These are phyloP conservation scores for Volvox reticuliferus DNA, from an alignment of 139 green algal species.

Conservation along the genomic window DNA sequence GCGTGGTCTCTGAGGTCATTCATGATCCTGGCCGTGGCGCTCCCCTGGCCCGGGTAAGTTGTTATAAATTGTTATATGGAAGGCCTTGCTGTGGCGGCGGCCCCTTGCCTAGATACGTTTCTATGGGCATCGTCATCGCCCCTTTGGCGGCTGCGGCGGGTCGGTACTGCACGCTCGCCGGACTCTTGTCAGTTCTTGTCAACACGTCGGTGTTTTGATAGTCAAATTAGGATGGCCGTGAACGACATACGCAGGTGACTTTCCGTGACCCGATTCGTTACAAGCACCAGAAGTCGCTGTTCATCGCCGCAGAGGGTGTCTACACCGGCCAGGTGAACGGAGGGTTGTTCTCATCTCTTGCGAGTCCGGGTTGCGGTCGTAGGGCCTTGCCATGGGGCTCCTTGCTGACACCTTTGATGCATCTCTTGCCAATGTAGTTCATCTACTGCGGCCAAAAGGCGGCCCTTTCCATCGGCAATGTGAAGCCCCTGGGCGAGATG, in stretches of 20 bases:
- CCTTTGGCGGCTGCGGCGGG: conserved; percentile 41
- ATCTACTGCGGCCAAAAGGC: conserved; percentile 98
- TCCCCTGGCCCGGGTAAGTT: conserved; percentile 91
- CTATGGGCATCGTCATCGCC: not conserved
- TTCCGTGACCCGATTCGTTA: conserved; percentile 96
- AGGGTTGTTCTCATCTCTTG: not conserved
- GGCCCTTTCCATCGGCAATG: conserved; percentile 95
- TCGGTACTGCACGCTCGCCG: not conserved
- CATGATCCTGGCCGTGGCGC: conserved; percentile 97
- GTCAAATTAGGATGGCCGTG: not conserved
- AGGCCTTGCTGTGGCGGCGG: too few species aligned
- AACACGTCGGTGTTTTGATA: not conserved
- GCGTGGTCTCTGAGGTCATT: conserved; percentile 97
- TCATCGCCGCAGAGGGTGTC: conserved; percentile 96
- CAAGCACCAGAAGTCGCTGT: conserved; percentile 96
- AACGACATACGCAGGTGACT: conserved; percentile 75
- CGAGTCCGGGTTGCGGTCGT: not conserved
- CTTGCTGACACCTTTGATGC: not conserved
- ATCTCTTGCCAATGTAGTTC: conserved; percentile 76
- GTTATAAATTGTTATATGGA: not conserved
- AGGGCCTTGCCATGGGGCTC: not conserved
- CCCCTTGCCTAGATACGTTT: not conserved
- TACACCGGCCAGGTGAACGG: conserved; percentile 93
- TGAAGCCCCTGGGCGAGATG: conserved; percentile 97
- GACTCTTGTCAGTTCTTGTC: not conserved